Evolutionary conservation across 495 filamentous ascomycete species (phyloP), one percentile per base, ranked within the genome.

Genomic region (Daldinia childiae): DNA sequence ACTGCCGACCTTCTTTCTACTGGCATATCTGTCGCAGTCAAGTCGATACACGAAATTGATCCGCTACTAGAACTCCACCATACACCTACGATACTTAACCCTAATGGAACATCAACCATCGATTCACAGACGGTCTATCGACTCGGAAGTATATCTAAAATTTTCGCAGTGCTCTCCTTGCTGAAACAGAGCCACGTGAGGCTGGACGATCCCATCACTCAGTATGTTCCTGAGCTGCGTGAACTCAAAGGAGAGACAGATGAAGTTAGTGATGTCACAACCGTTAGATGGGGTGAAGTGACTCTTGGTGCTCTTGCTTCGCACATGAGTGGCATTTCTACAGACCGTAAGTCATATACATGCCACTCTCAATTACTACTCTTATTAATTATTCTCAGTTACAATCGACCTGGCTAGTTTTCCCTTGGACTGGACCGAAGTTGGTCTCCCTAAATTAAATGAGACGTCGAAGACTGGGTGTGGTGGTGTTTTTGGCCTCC

Each of bases 141-240:
- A 11, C 68, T 87, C 8, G 86, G 82, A 8, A 87, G 85, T 59
- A 73, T 87, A 32, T 83, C 84, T 0, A 89, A 89, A 62, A 75
- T 87, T 19, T 79, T 87, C 56, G 81, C 85, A 0, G 80, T 81
- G 0, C 79, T 84, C 19, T 79, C 80, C 1, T 62, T 82, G 0
- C 71, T 88, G 39, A 62, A 84, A 12, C 71, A 81, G 34, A 68
- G 70, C 6, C 64, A 70, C 0, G 74, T 81, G 4, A 79, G 81
- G 26, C 74, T 82, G 72, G 81, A 87, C 8, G 81, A 82, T 32
- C 77, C 81, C 0, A 72, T 87, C 41, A 82, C 81, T 2, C 75
- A 86, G 17, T 81, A 82, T 43, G 76, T 84, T 32, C 83, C 84
- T 1, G 75, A 80, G 36, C 66, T 87, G 9, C 66, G 69, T 8